Evolutionary conservation across 208 protist species (phyloP).

Genomic region (Acanthamoeba sp.): DNA sequence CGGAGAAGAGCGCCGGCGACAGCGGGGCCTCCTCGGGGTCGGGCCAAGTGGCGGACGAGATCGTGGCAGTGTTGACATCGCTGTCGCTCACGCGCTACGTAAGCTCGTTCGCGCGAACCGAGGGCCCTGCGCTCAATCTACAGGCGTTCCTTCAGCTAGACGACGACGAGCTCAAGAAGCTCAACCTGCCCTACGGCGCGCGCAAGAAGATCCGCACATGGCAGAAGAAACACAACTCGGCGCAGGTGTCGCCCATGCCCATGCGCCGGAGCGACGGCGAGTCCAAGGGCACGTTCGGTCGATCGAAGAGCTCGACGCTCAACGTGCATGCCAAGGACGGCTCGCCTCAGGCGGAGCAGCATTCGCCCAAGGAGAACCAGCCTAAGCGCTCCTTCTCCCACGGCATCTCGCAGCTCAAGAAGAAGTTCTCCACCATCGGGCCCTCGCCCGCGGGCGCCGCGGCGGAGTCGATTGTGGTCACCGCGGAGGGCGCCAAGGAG

Average conservation of each 20-base stretch:
- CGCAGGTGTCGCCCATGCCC: neutral
- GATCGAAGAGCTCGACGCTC: neutral
- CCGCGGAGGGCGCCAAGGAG: neutral
- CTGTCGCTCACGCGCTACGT: neutral
- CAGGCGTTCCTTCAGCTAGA: neutral
- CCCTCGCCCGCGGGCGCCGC: neutral
- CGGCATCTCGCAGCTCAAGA: slow-evolving; percentile 4
- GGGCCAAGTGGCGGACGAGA: neutral
- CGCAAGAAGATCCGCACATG: slow-evolving; percentile 5
- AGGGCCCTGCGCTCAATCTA: neutral
- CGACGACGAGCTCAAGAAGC: neutral
- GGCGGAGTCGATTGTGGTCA: too few relatives aligned
- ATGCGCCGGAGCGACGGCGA: neutral
- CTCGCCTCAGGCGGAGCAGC: neutral
- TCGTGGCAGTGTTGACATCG: neutral
- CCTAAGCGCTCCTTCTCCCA: neutral
- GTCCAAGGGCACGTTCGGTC: neutral
- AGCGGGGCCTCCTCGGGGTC: neutral
- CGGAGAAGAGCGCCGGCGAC: neutral
- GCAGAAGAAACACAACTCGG: neutral
- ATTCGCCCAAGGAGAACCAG: neutral
- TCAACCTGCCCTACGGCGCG: neutral
- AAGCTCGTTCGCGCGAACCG: neutral
- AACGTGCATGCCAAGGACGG: neutral
- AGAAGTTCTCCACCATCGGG: slow-evolving; percentile 27